A percentile compares a stretch with the other conserved stretches of the same genome.
Evolutionary conservation across 441 rosid genomes (phyloP).

Genomic region (Manihot esculenta): DNA sequence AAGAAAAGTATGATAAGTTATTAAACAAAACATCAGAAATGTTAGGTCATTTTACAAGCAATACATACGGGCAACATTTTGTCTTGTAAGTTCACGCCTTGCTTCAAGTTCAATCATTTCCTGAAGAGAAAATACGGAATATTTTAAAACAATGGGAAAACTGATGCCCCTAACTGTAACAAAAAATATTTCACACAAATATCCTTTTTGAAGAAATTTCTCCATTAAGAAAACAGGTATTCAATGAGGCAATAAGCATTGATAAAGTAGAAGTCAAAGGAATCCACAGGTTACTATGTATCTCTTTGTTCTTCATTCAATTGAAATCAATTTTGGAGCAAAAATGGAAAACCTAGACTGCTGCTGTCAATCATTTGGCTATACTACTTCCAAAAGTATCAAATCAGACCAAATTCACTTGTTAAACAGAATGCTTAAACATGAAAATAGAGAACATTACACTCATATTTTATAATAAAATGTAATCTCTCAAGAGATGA

Average conservation of each 20-base stretch:
- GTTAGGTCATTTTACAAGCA: constrained; percentile 10
- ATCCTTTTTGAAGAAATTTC: background rate
- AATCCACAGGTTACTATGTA: background rate
- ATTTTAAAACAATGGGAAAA: constrained; percentile 13
- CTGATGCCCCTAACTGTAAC: background rate
- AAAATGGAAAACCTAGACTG: background rate
- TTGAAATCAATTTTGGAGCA: background rate
- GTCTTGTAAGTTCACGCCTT: constrained; percentile 77
- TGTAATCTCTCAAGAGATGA: background rate
- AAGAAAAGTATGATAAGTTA: background rate
- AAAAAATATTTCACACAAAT: background rate
- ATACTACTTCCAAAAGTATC: background rate
- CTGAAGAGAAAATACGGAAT: constrained; percentile 37
- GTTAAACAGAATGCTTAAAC: background rate
- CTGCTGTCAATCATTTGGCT: background rate
- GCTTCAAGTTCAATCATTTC: constrained; percentile 80
- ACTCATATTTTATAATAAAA: background rate
- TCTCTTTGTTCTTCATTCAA: constrained; percentile 1
- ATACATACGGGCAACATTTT: constrained; percentile 79
- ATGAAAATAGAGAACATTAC: background rate
- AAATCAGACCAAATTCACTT: background rate
- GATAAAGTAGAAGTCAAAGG: background rate
- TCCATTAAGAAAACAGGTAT: background rate
- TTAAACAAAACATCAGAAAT: constrained; percentile 12
- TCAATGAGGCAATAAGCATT: background rate